Conservation (phyloP, 148 eudicot genomes). For the Fagopyrum esculentum region DNA sequence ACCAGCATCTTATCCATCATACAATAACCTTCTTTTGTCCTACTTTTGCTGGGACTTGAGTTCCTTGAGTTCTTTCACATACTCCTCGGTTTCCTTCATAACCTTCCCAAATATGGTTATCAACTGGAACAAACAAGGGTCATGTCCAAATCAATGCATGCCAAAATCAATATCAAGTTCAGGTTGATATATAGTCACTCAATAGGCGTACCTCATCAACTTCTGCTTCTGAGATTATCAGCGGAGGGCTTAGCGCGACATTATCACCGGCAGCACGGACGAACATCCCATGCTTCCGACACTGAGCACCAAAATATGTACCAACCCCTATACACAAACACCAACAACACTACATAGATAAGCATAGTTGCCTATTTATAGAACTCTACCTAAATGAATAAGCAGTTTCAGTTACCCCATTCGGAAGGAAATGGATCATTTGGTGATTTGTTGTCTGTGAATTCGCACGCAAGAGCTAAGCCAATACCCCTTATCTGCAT, state of each 20-base stretch:
- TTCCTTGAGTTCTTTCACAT: conserved; percentile 34
- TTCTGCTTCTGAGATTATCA: conserved; percentile 57
- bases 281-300: conserved; percentile 85
- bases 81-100: conserved; percentile 59
- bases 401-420: conserved; percentile 56
- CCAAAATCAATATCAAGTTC: background rate
- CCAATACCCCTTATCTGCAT: conserved; percentile 87
- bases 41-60: conserved; percentile 48
- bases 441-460: conserved; percentile 85
- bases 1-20: background rate
- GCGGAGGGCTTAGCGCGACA: conserved; percentile 86
- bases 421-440: conserved; percentile 75
- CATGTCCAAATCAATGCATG: background rate
- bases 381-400: too few relatives aligned
- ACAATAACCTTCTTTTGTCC: background rate
- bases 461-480: conserved; percentile 76
- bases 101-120: conserved; percentile 59
- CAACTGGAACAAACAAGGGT: conserved; percentile 26
- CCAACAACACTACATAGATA: background rate
- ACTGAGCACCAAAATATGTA: conserved; percentile 80
- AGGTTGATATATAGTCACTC: background rate
- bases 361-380: background rate
- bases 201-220: conserved; percentile 50
- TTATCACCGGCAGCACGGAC: conserved; percentile 88
- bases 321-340: conserved; percentile 45